phyloP scores from a whole-genome alignment of 2,329 filamentous ascomycete species.

The Fusarium xyrophilum region DNA sequence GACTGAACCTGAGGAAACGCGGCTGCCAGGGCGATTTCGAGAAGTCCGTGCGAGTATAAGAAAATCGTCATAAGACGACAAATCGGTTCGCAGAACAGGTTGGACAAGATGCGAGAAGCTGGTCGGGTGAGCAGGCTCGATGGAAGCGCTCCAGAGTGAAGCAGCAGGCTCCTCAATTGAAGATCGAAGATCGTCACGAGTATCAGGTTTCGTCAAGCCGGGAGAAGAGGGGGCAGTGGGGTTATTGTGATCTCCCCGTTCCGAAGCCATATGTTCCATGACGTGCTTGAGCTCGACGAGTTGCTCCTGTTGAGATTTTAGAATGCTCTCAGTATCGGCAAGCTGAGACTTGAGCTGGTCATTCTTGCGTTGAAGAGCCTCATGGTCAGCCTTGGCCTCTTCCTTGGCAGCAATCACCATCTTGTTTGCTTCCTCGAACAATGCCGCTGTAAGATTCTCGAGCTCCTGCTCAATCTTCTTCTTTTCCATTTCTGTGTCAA shows the following conservation, averaged over 20 bases:
- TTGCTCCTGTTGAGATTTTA: conserved; percentile 92
- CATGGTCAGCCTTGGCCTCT: conserved; percentile 84
- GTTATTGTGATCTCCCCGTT: conserved; percentile 74
- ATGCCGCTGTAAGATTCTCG: conserved; percentile 84
- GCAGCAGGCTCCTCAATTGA: conserved; percentile 45
- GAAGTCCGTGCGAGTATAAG: conserved; percentile 75
- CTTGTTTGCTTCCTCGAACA: conserved; percentile 99
- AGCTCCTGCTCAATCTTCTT: conserved; percentile 91
- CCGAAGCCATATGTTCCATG: conserved; percentile 83
- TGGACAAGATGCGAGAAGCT: conserved; percentile 85
- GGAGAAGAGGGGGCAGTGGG: conserved; percentile 86
- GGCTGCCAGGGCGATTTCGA: conserved; percentile 65
- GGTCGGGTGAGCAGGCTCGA: conserved; percentile 62
- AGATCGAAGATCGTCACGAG: conserved; percentile 53
- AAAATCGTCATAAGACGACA: conserved; percentile 85
- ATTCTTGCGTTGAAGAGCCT: conserved; percentile 81
- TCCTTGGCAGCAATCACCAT: conserved; percentile 92
- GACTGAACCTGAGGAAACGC: conserved; percentile 74
- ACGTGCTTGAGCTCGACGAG: conserved; percentile 88
- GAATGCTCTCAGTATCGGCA: conserved; percentile 81
- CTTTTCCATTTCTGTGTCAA: conserved; percentile 77
- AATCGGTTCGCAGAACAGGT: conserved; percentile 81
- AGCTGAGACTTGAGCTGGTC: conserved; percentile 87
- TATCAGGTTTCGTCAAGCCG: conserved; percentile 73
- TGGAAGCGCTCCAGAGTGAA: conserved; percentile 43